Evolutionary conservation across 2,329 filamentous ascomycete genomes (phyloP).

Genomic region (Ophiostoma australiae): DNA sequence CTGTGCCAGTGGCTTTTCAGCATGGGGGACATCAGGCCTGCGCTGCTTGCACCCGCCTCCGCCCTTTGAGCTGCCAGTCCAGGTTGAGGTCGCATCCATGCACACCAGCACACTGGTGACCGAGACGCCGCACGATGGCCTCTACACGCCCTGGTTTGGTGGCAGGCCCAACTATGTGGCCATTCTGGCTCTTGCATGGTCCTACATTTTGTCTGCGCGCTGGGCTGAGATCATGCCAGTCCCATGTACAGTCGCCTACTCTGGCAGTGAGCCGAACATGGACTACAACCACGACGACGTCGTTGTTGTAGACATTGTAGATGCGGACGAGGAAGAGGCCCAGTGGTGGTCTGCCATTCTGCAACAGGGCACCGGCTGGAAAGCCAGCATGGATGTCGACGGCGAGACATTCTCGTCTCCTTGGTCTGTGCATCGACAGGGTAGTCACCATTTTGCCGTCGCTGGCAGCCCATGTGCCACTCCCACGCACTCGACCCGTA

Average conservation of each 20-base stretch:
- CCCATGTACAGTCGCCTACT: slow-evolving; percentile 11
- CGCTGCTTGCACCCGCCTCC: slow-evolving; percentile 13
- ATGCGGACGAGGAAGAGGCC: slow-evolving; percentile 19
- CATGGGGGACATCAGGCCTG: slow-evolving; percentile 11
- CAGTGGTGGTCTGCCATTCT: slow-evolving; percentile 25
- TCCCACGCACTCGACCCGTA: not conserved
- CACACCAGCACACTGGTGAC: slow-evolving; percentile 11
- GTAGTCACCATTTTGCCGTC: slow-evolving; percentile 12
- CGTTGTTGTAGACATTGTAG: slow-evolving; percentile 22
- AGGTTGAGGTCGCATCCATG: slow-evolving; percentile 21
- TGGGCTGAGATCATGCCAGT: slow-evolving; percentile 22
- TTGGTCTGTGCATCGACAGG: slow-evolving; percentile 26
- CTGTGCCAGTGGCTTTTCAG: slow-evolving; percentile 17
- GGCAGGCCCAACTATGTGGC: slow-evolving; percentile 18
- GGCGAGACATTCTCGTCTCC: slow-evolving; percentile 25
- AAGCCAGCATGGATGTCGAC: slow-evolving; percentile 22
- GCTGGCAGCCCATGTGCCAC: not conserved
- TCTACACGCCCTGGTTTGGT: slow-evolving; percentile 18
- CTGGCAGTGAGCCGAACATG: not conserved
- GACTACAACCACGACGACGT: not conserved
- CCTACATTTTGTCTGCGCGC: slow-evolving; percentile 22
- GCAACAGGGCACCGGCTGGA: slow-evolving; percentile 24
- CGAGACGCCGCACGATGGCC: slow-evolving; percentile 1
- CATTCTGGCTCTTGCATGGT: slow-evolving; percentile 22
- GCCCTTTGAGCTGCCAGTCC: slow-evolving; percentile 20